Base-by-base conservation (phyloP, 2,329 filamentous ascomycete species). In the Alternaria gaisen region DNA sequence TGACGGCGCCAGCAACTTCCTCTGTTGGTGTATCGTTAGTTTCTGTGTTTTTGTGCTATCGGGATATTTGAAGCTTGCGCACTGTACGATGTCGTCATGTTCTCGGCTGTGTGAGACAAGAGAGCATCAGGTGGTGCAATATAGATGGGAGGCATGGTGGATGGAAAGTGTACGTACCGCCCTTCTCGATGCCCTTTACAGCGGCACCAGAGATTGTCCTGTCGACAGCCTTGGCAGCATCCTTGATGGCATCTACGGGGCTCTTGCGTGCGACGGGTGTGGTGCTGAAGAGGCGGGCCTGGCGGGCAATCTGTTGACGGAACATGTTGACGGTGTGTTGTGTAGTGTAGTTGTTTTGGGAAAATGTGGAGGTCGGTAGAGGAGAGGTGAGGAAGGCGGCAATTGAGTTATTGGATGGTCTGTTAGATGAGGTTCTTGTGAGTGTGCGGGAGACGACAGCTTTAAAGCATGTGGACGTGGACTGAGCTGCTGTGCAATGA, bases 131-230 rank as follows among this genome's bases (percentile, higher is more conserved):
- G 47, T 20, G 42, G 28, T 41, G 48, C 30, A 40, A 42, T 3
- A 16, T n/a, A 50, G 30, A 6, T n/a, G 42, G 48, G 24, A 36
- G 7, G 28, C 22, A 12, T 38, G n/a, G 6, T 24, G 38, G 20
- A 40, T 34, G 44, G 18, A 14, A 3, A 34, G 36, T 55, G 24
- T 64, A 83, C 87, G 60, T 84, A 89, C 87, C 83, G 61, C 86
- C 85, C 68, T 83, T 87, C 78, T 90, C 85, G 63, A 89, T 88
- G 46, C 87, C 87, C 78, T 86, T 86, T 22, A 89, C 84, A 11
- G 84, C 83, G 26, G 79, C 83, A 73, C 86, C 81, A 1, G 85
- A 83, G 36, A 88, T 81, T 22, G 80, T 81, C 62, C 83, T 80
- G 75, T 90, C 86, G 20, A 85, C 85, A 56, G 80, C 82, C 79